These are phyloP conservation scores for Sphagnum tenellum DNA, from an alignment of 225 moss, liverwort and hornwort species.

Conservation along the genomic window DNA sequence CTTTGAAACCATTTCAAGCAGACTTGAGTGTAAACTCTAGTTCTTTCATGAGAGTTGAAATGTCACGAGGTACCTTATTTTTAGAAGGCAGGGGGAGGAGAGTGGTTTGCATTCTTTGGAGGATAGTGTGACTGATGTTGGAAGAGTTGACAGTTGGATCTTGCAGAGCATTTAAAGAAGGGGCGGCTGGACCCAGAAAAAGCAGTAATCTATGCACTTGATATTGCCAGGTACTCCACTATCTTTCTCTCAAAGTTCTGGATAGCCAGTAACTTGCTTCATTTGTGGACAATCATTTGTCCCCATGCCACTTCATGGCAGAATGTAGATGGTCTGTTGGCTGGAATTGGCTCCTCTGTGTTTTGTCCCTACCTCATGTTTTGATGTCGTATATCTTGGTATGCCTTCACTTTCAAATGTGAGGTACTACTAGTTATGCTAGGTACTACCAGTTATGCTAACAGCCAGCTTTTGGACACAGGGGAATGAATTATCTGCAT, in stretches of 20 bases:
- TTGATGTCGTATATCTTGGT: too few species aligned
- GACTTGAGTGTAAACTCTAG: too few species aligned
- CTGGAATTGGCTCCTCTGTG: not conserved
- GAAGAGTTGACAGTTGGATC: slow-evolving; percentile 29
- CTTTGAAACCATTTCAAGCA: too few species aligned
- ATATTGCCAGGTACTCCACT: slow-evolving; percentile 62
- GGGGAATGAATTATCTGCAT: slow-evolving; percentile 90
- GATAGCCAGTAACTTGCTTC: too few species aligned
- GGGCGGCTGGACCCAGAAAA: slow-evolving; percentile 62
- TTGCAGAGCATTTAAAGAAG: slow-evolving; percentile 37
- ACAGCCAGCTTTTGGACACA: slow-evolving; percentile 10
- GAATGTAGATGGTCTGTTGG: not conserved
- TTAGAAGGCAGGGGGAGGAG: too few species aligned
- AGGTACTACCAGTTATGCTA: too few species aligned
- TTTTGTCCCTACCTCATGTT: not conserved
- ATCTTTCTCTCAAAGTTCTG: not conserved
- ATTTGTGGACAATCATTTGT: too few species aligned
- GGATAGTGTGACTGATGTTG: not conserved
- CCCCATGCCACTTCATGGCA: not conserved
- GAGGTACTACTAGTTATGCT: too few species aligned
- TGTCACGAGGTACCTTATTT: too few species aligned
- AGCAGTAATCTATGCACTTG: slow-evolving; percentile 59
- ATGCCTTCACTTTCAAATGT: too few species aligned
- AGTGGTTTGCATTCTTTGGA: too few species aligned
- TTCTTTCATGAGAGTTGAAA: too few species aligned